Evolutionary conservation across 768 basidiomycete genomes (phyloP), one percentile per base, ranked within the genome.

Genomic region (Boletus reticulatus): DNA sequence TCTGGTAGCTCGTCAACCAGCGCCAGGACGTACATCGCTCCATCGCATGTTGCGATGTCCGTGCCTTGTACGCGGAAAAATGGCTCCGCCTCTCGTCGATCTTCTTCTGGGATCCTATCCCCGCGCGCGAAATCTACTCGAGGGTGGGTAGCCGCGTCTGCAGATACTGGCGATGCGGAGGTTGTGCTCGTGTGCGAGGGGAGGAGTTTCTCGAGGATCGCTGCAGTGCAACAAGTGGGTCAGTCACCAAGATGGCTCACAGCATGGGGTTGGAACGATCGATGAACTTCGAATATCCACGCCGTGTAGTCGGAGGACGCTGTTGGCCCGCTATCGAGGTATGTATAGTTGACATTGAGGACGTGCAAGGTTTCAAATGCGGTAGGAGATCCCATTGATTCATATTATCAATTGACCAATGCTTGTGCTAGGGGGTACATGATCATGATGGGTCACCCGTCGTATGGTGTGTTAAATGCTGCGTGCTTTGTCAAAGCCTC

Each of bases 81-180:
- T 0, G 53, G 39, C 27, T 61, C 65, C 1, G 48, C 29, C 3
- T 65, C 64, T n/a, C n/a, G 3, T 60, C 53, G 6, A 56, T 36
- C 43, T 36, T 67, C 56, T 65, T 67, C 22, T 46, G 47, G 3
- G 4, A 16, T 1, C 64, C 64, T 41, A 66, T 41, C 14, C 31
- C 38, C 1, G 20, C 5, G 60, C 54, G 17, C 31, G 31, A 37
- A 67, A 70, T 22, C 50, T 37, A n/a, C 68, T 67, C 16, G 68
- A 68, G 13, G 68, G 68, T 4, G 50, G 2, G n/a, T 70, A 70
- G 1, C 67, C 68, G 7, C 66, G 68, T 47, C 67, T 57, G 38
- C 66, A 59, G 16, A 68, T 16, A n/a, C 61, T 57, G 47, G 70
- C 53, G 32, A 70, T 61, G 20, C 67, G 64, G 12, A 66, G 56